Percentiles rank a stretch among this genome's conserved stretches.
Conservation (phyloP, 2,329 filamentous ascomycete species). For the Aspergillus caelatus region DNA sequence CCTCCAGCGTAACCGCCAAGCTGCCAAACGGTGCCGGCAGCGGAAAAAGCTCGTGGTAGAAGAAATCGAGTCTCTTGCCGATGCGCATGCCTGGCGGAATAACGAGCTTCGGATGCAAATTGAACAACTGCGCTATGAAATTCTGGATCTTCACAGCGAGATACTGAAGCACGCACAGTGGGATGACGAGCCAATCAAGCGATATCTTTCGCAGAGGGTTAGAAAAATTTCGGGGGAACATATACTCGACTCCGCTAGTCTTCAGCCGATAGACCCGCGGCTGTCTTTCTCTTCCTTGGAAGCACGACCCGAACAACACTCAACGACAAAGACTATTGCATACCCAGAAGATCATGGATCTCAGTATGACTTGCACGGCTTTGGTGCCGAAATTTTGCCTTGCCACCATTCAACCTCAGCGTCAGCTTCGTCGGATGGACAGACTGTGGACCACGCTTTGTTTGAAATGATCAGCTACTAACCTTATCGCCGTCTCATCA, state of each 20-base stretch:
- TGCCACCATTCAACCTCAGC: neutral
- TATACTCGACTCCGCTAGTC: neutral
- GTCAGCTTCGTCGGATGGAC: neutral
- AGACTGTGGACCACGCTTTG: neutral
- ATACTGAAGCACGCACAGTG: conserved; percentile 1
- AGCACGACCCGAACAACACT: too few species aligned
- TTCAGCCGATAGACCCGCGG: neutral
- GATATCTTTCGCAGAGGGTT: neutral
- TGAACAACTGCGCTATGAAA: neutral
- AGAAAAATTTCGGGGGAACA: neutral
- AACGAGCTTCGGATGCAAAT: neutral
- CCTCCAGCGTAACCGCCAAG: neutral
- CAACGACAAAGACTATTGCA: neutral
- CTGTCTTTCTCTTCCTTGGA: neutral
- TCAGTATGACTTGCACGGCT: neutral
- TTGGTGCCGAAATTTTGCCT: neutral
- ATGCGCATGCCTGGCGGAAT: neutral
- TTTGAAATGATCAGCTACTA: neutral
- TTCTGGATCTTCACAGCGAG: neutral
- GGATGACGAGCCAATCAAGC: conserved; percentile 1
- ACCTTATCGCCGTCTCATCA: too few species aligned
- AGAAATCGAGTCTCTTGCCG: neutral
- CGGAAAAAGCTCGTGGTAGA: neutral
- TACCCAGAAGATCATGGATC: too few species aligned
- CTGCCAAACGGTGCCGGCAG: neutral